Evolutionary conservation across 1,139 yeast genomes (phyloP).

Genomic region (Saccharomyces hybrid): DNA sequence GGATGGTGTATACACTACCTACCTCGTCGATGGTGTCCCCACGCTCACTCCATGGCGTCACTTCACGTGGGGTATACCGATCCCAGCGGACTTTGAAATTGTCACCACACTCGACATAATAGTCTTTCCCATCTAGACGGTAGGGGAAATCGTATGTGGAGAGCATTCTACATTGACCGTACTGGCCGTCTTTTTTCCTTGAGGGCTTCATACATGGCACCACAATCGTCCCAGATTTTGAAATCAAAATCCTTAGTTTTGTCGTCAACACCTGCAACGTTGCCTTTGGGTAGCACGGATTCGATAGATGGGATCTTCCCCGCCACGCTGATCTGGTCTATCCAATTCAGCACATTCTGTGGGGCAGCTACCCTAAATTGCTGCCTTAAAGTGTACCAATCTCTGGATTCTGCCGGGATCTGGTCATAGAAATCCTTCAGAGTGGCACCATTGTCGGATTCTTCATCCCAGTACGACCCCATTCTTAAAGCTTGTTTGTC

Average conservation of each 20-base stretch:
- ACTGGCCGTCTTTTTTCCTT: slow-evolving; percentile 24
- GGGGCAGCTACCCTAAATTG: slow-evolving; percentile 39
- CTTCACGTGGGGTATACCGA: slow-evolving; percentile 35
- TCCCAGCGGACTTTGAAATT: slow-evolving; percentile 39
- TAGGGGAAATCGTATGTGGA: slow-evolving; percentile 40
- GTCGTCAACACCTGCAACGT: slow-evolving; percentile 3
- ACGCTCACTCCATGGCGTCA: slow-evolving; percentile 39
- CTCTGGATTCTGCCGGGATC: slow-evolving; percentile 12
- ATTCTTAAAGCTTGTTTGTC: slow-evolving; percentile 38
- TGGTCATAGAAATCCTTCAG: slow-evolving; percentile 15
- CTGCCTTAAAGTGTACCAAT: slow-evolving; percentile 29
- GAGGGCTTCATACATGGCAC: slow-evolving; percentile 34
- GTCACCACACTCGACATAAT: slow-evolving; percentile 37
- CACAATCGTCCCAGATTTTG: slow-evolving; percentile 36
- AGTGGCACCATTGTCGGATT: slow-evolving; percentile 29
- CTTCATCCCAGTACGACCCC: slow-evolving; percentile 38
- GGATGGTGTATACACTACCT: slow-evolving; percentile 40
- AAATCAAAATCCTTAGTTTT: slow-evolving; percentile 31
- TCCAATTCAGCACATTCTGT: slow-evolving; percentile 35
- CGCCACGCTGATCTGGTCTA: slow-evolving; percentile 32
- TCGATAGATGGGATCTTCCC: slow-evolving; percentile 26
- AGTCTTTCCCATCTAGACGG: slow-evolving; percentile 36
- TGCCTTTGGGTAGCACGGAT: slow-evolving; percentile 24
- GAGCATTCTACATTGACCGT: slow-evolving; percentile 36
- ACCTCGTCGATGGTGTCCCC: slow-evolving; percentile 38